Evolutionary conservation across 169 alveolate species (phyloP).

Genomic region (Plasmodium knowlesi): DNA sequence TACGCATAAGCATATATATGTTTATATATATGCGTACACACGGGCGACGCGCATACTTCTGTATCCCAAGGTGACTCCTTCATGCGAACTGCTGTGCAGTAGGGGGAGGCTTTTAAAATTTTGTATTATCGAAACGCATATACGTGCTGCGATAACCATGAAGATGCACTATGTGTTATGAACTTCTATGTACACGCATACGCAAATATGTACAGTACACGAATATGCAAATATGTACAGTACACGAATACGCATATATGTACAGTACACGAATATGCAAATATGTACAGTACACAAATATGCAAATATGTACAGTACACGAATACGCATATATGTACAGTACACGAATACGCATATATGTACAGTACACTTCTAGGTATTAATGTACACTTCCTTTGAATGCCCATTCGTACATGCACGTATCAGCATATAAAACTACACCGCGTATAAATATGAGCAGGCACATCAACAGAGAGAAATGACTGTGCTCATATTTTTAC

Average conservation of each 20-base stretch:
- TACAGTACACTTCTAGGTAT: background rate
- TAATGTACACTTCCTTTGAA: background rate
- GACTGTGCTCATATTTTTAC: conserved; percentile 13
- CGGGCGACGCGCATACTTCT: background rate
- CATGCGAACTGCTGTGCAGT: background rate
- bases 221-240: background rate
- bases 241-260: background rate
- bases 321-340: no score
- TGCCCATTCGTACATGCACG: background rate
- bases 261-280: no score
- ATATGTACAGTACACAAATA: background rate
- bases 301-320: background rate
- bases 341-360: background rate
- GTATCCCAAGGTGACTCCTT: background rate
- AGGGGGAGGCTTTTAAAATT: background rate
- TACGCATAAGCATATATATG: background rate
- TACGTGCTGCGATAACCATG: background rate
- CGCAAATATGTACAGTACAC: background rate
- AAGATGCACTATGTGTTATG: background rate
- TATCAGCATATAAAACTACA: background rate
- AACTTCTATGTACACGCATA: conserved; percentile 14
- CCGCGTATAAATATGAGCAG: background rate
- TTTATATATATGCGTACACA: background rate
- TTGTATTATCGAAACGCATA: background rate
- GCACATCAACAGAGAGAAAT: conserved; percentile 7